Percentiles rank a stretch among this genome's conserved stretches.
phyloP scores from a whole-genome alignment of 495 filamentous ascomycete genomes.

The Penicillium canescens region DNA sequence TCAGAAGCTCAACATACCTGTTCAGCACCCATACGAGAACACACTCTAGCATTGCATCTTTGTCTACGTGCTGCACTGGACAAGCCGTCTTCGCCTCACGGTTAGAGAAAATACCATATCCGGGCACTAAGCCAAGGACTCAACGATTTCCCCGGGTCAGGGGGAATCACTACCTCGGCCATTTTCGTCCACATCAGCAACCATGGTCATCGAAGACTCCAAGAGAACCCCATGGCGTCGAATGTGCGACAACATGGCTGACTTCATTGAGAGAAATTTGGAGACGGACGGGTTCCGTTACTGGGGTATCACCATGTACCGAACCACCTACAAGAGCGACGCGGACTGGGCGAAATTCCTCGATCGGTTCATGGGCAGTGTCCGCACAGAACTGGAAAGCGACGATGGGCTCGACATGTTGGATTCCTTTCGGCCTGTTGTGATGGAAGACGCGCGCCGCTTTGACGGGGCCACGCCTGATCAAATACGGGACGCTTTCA shows the following conservation, averaged over 20 bases:
- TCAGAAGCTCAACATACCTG: constrained; percentile 5
- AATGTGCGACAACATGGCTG: not conserved
- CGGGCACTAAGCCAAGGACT: constrained; percentile 3
- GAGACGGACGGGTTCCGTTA: constrained; percentile 2
- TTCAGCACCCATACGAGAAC: not conserved
- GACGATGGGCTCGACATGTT: constrained; percentile 8
- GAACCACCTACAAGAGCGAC: constrained; percentile 10
- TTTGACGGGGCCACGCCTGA: constrained; percentile 2
- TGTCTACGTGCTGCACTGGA: not conserved
- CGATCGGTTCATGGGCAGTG: not conserved
- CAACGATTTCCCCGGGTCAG: constrained; percentile 8
- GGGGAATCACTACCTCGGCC: constrained; percentile 5
- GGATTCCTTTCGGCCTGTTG: constrained; percentile 1
- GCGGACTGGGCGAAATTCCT: constrained; percentile 9
- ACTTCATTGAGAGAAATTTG: constrained; percentile 8
- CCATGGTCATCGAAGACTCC: constrained; percentile 8
- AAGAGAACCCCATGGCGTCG: constrained; percentile 8
- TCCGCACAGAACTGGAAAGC: not conserved
- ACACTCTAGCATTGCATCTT: constrained; percentile 1
- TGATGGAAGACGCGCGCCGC: not conserved
- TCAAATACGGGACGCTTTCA: constrained; percentile 5
- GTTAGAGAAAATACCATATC: not conserved
- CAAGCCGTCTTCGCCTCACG: not conserved
- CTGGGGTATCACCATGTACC: constrained; percentile 12
- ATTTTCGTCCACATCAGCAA: constrained; percentile 14